Base-by-base conservation (phyloP, 352 stramenopile species). In the Globisporangium orthogonon region DNA sequence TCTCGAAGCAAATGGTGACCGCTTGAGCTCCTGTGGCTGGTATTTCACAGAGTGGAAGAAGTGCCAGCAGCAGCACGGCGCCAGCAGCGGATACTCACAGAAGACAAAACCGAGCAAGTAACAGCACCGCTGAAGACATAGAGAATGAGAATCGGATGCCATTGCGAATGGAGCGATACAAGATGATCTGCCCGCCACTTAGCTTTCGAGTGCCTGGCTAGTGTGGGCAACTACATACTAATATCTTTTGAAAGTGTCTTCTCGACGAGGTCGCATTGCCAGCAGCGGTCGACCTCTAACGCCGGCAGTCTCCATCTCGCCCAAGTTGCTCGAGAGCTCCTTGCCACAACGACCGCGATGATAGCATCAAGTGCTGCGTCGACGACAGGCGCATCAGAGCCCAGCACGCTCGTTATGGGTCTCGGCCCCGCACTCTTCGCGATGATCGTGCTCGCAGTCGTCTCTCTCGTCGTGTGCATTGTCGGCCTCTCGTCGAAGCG, bases 341-440 rank as follows among this genome's bases (percentile, higher is more conserved):
- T 40, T 11, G 35, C 35, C 35, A 11, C n/a, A 9, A 11, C 28
- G 2, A 17, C 15, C 2, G 13, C 28, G 41, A 46, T 11, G 41
- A 9, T 17, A 46, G 40, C 40, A 23, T 11, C 15, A 40, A 40
- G 35, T 11, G 35, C 35, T 11, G 35, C 7, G 35, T 40, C 35
- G 13, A 11, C 35, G 35, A 40, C 35, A 7, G 37, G 23, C 15
- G 41, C 48, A 7, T 50, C 62, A 17, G n/a, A 4, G 14, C 14
- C 41, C 15, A 46, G 41, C 9, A 39, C 48, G 2, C 54, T 62
- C 13, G 35, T 69, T 37, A 35, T 69, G 48, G 71, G 71, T 0
- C 54, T 79, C 3, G 71, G 68, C 1, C 71, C 68, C 2, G 68
- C 63, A 6, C 63, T 79, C 33, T 65, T 79, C 15, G 68, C 65